These are phyloP conservation scores for Leersia perrieri DNA, from an alignment of 176 grass and related monocot species.

Conservation along the genomic window DNA sequence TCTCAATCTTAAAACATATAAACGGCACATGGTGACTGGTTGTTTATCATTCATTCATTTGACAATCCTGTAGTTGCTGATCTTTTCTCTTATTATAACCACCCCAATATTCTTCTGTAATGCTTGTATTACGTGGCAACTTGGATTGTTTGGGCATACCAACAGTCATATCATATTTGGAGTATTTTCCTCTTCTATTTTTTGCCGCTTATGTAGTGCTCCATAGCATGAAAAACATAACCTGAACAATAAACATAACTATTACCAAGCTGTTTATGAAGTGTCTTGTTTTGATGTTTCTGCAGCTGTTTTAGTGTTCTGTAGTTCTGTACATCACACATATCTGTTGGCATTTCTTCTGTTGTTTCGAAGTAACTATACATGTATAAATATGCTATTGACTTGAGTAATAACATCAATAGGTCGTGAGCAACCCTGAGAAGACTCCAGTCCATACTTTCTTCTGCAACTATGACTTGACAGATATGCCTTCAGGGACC, in stretches of 20 bases:
- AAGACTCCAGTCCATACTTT: conserved; percentile 97
- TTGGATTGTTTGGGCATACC: neutral
- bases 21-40: neutral
- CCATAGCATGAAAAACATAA: neutral
- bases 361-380: neutral
- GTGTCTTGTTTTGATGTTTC: neutral
- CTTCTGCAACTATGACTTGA: conserved; percentile 96
- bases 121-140: neutral
- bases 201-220: neutral
- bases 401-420: conserved; percentile 18
- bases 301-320: neutral
- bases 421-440: conserved; percentile 98
- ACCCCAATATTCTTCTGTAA: neutral
- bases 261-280: neutral
- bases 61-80: neutral
- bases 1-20: neutral
- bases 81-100: neutral
- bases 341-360: neutral
- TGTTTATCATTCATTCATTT: neutral
- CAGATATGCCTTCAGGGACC: conserved; percentile 94
- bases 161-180: neutral
- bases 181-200: neutral
- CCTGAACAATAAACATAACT: neutral
- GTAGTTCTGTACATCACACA: neutral
- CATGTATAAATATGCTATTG: neutral